These are phyloP conservation scores for Saitoella complicata DNA, from an alignment of 805 yeast species.

Conservation along the genomic window DNA sequence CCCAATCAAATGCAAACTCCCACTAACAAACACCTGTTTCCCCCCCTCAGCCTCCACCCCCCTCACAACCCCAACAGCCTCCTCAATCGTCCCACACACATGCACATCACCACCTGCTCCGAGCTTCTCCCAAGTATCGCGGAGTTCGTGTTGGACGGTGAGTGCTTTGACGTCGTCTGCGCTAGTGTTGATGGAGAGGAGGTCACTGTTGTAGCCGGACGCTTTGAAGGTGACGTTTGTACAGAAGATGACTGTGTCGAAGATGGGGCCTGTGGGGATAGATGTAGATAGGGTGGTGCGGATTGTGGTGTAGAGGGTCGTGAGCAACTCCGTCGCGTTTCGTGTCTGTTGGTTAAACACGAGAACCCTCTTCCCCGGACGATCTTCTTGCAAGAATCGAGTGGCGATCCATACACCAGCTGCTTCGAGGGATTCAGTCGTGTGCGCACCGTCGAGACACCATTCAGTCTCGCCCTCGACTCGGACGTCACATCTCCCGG, in stretches of 20 bases:
- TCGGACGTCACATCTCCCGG: conserved; percentile 67
- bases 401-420: conserved; percentile 62
- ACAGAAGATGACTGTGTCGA: conserved; percentile 69
- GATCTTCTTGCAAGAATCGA: conserved; percentile 7
- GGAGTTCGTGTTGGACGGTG: conserved; percentile 57
- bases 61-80: conserved; percentile 41
- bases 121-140: conserved; percentile 42
- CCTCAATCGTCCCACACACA: conserved; percentile 61
- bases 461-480: conserved; percentile 36
- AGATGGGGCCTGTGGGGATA: conserved; percentile 23
- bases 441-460: conserved; percentile 93
- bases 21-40: conserved; percentile 75
- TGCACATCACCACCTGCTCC: conserved; percentile 26
- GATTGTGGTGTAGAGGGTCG: conserved; percentile 32
- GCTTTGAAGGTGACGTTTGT: conserved; percentile 85
- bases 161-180: conserved; percentile 64
- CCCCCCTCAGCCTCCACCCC: conserved; percentile 21
- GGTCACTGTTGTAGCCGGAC: conserved; percentile 61
- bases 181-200: conserved; percentile 73
- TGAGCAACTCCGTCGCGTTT: conserved; percentile 54
- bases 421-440: conserved; percentile 70
- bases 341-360: conserved; percentile 91
- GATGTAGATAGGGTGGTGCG: conserved; percentile 16
- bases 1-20: conserved; percentile 87
- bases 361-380: conserved; percentile 28